Evolutionary conservation across 305 asterid species (phyloP).

Genomic region (Fraxinus albicans): DNA sequence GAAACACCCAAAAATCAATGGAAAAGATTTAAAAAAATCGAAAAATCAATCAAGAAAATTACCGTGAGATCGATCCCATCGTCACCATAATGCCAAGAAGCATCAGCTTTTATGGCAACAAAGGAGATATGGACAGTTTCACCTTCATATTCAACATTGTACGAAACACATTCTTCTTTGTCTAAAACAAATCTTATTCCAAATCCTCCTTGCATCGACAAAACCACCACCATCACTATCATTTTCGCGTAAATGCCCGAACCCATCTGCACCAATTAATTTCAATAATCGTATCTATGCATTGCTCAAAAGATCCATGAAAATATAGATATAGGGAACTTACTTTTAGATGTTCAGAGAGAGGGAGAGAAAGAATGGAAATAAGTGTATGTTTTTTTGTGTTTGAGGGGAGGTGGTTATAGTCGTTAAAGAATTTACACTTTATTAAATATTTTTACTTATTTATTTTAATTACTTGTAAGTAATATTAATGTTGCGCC

Average conservation of each 20-base stretch:
- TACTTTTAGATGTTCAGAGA: not conserved
- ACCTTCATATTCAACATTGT: conserved; percentile 57
- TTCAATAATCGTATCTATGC: not conserved
- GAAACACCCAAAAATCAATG: not conserved
- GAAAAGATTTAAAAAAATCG: not conserved
- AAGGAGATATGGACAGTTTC: conserved; percentile 73
- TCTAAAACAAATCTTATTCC: conserved; percentile 83
- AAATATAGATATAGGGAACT: not conserved
- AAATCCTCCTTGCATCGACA: conserved; percentile 30
- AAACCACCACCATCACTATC: not conserved
- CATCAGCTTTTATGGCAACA: conserved; percentile 74
- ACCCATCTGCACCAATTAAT: conserved; percentile 24
- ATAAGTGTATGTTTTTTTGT: not conserved
- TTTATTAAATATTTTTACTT: not conserved
- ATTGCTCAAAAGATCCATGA: not conserved
- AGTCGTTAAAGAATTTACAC: not conserved
- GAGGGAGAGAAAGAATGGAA: not conserved
- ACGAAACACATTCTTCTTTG: conserved; percentile 76
- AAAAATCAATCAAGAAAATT: not conserved
- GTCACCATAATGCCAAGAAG: conserved; percentile 53
- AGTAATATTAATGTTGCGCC: not conserved
- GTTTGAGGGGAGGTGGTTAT: not conserved
- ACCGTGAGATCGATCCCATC: conserved; percentile 70
- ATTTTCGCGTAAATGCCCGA: not conserved
- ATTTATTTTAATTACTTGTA: not conserved